phyloP scores from a whole-genome alignment of 306 rosid species.

The Lathyrus tuberosus region DNA sequence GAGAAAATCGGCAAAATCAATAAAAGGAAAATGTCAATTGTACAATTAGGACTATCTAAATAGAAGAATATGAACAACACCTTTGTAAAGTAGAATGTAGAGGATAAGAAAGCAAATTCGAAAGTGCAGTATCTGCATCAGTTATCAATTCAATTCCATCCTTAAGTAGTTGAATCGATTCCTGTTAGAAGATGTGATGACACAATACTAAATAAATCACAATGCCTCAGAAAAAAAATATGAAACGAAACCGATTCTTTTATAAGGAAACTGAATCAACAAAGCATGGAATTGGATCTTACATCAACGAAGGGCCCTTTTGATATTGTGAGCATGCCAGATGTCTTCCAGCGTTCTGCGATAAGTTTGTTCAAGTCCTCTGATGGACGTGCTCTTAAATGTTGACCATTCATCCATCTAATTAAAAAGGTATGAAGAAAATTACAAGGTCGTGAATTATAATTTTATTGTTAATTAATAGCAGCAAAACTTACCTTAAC shows the following conservation, averaged over 20 bases:
- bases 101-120: conserved; percentile 87
- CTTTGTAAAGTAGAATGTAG: conserved; percentile 67
- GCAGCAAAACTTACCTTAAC: conserved; percentile 57
- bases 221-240: conserved; percentile 26
- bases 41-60: conserved; percentile 1
- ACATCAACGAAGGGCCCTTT: conserved; percentile 75
- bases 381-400: conserved; percentile 72
- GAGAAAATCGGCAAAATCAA: conserved; percentile 4
- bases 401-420: conserved; percentile 99
- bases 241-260: conserved; percentile 13
- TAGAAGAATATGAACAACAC: conserved; percentile 42
- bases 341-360: conserved; percentile 75
- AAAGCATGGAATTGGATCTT: conserved; percentile 44
- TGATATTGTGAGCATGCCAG: conserved; percentile 64
- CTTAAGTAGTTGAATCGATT: conserved; percentile 75
- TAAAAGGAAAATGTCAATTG: conserved; percentile 3
- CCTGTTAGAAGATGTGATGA: conserved; percentile 51
- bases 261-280: conserved; percentile 22
- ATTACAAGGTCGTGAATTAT: conserved; percentile 11
- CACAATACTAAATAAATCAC: conserved; percentile 2
- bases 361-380: conserved; percentile 69
- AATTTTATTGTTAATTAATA: neutral
- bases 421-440: conserved; percentile 23
- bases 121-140: conserved; percentile 76
- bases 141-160: conserved; percentile 83